Percentiles rank a stretch among this genome's conserved stretches.
phyloP scores from a whole-genome alignment of 2,329 filamentous ascomycete species.

The Fusarium sp. region DNA sequence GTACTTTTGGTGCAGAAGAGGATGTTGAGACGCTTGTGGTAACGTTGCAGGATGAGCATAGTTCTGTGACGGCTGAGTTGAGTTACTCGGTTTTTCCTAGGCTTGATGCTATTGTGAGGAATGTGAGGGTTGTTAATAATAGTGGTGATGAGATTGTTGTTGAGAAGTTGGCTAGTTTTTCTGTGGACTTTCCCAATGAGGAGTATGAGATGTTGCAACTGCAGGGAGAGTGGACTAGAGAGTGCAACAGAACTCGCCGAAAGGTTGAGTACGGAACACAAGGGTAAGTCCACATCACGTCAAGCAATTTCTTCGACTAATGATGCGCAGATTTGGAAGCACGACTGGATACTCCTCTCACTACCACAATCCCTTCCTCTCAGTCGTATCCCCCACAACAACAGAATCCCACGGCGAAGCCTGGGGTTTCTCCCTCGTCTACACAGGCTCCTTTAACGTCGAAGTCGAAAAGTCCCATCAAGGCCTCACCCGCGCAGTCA shows the following conservation, averaged over 20 bases:
- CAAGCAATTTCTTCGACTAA: background rate
- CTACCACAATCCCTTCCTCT: conserved; percentile 73
- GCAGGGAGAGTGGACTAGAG: conserved; percentile 72
- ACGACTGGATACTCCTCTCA: conserved; percentile 72
- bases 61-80: conserved; percentile 67
- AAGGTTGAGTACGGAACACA: conserved; percentile 68
- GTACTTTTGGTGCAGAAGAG: conserved; percentile 66
- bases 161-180: conserved; percentile 70
- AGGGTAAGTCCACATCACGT: conserved; percentile 53
- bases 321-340: conserved; percentile 65
- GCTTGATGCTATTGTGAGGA: conserved; percentile 71
- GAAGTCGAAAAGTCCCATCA: conserved; percentile 73
- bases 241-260: conserved; percentile 65
- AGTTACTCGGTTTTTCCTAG: conserved; percentile 73
- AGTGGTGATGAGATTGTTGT: conserved; percentile 64
- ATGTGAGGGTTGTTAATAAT: conserved; percentile 71
- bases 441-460: conserved; percentile 71
- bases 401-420: conserved; percentile 71
- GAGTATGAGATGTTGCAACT: conserved; percentile 73
- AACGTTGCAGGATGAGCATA: conserved; percentile 69
- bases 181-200: conserved; percentile 69
- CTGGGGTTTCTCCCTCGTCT: conserved; percentile 74
- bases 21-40: conserved; percentile 71
- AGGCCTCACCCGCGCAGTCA: conserved; percentile 68
- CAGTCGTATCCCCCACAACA: conserved; percentile 65